Conservation (phyloP, 2,329 filamentous ascomycete genomes). For the Penicillium griseofulvum region DNA sequence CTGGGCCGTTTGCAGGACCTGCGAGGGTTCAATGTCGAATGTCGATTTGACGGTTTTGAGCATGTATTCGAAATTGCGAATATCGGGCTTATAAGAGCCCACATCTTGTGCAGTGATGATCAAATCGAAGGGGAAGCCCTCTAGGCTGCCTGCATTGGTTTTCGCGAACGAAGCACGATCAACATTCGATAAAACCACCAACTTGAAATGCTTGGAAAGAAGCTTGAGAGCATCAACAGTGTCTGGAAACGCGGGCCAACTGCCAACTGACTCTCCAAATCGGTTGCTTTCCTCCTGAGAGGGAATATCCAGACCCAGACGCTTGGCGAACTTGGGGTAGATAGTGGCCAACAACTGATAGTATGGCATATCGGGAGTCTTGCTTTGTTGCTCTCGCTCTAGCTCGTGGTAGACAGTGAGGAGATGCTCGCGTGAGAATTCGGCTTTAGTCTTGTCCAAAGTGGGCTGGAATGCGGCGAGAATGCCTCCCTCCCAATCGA, state of each 20-base stretch:
- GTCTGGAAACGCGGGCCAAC: conserved; percentile 57
- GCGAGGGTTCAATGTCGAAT: conserved; percentile 55
- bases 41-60: conserved; percentile 53
- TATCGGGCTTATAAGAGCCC: conserved; percentile 67
- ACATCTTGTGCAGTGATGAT: conserved; percentile 69
- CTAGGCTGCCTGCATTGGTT: conserved; percentile 50
- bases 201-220: conserved; percentile 50
- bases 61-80: conserved; percentile 65
- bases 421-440: conserved; percentile 27
- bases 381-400: conserved; percentile 49
- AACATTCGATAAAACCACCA: conserved; percentile 58
- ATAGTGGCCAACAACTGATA: conserved; percentile 54
- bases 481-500: conserved; percentile 71
- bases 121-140: conserved; percentile 55
- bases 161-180: conserved; percentile 51
- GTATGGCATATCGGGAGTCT: conserved; percentile 59
- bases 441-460: conserved; percentile 37
- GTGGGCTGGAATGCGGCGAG: conserved; percentile 49
- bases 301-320: conserved; percentile 18
- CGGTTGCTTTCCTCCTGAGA: conserved; percentile 35
- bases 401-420: conserved; percentile 19
- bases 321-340: conserved; percentile 32
- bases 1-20: conserved; percentile 66
- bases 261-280: conserved; percentile 50
- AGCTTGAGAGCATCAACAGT: conserved; percentile 52